These are phyloP conservation scores for Candida sithepensis DNA, from an alignment of 805 yeast genomes.

Conservation along the genomic window DNA sequence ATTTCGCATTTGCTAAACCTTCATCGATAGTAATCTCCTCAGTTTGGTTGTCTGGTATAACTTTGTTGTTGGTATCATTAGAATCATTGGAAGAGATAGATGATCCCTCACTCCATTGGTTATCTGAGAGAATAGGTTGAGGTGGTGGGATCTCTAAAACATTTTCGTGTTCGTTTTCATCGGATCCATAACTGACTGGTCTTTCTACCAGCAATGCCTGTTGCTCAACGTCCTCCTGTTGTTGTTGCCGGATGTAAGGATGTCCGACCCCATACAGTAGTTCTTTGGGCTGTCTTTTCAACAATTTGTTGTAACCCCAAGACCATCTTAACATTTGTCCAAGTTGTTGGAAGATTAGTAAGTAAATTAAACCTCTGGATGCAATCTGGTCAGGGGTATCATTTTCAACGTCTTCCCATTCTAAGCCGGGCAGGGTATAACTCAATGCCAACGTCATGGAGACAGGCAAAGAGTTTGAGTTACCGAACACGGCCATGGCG, in stretches of 20 bases:
- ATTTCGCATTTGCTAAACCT: not conserved
- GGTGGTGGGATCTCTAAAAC: not conserved
- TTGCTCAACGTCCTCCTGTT: conserved; percentile 17
- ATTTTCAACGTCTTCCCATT: conserved; percentile 69
- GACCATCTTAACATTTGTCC: conserved; percentile 84
- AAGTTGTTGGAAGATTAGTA: conserved; percentile 74
- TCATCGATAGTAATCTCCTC: not conserved
- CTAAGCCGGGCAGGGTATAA: conserved; percentile 67
- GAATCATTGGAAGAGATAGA: conserved; percentile 22
- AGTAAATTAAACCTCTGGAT: conserved; percentile 70
- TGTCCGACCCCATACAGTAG: conserved; percentile 25
- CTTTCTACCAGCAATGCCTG: conserved; percentile 8
- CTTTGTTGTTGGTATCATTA: conserved; percentile 6
- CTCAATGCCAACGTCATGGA: conserved; percentile 79
- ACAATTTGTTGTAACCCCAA: conserved; percentile 76
- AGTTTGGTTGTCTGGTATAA: not conserved
- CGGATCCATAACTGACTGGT: conserved; percentile 17
- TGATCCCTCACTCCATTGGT: conserved; percentile 26
- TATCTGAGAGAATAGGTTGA: conserved; percentile 5
- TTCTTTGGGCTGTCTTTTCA: conserved; percentile 46
- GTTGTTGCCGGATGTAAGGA: conserved; percentile 8
- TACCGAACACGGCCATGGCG: conserved; percentile 96
- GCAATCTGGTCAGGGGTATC: conserved; percentile 71
- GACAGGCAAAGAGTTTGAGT: conserved; percentile 92
- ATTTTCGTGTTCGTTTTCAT: conserved; percentile 4